Percentiles rank a stretch among this genome's conserved stretches.
phyloP scores from a whole-genome alignment of 306 rosid genomes.

The Psophocarpus tetragonolobus region DNA sequence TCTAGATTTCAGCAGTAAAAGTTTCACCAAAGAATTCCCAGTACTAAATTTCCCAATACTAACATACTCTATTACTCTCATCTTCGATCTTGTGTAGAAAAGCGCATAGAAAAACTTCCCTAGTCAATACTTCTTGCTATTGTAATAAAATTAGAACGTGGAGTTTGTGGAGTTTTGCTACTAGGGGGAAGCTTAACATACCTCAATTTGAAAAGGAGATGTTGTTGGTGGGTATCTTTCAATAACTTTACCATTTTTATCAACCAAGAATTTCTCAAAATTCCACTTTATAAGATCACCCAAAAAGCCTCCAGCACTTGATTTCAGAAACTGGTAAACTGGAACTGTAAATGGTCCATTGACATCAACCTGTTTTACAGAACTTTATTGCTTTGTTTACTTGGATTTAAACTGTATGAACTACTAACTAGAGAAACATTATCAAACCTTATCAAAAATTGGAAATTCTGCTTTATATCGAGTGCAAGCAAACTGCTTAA shows the following conservation, averaged over 20 bases:
- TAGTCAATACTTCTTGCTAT: background rate
- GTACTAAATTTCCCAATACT: background rate
- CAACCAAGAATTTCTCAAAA: constrained; percentile 95
- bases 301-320: constrained; percentile 85
- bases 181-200: constrained; percentile 21
- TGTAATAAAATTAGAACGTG: background rate
- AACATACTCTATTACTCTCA: background rate
- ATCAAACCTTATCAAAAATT: constrained; percentile 86
- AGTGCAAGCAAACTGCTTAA: constrained; percentile 95
- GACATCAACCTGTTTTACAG: constrained; percentile 82
- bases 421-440: constrained; percentile 19
- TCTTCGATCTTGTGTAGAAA: background rate
- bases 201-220: constrained; percentile 98
- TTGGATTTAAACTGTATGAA: constrained; percentile 11
- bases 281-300: constrained; percentile 95
- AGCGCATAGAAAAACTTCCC: background rate
- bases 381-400: constrained; percentile 27
- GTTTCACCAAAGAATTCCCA: constrained; percentile 2
- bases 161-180: background rate
- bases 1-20: background rate
- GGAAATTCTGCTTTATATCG: constrained; percentile 94
- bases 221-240: constrained; percentile 95
- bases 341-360: constrained; percentile 97
- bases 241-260: constrained; percentile 90
- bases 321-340: constrained; percentile 86